Base-by-base conservation (phyloP, 2,329 filamentous ascomycete genomes). In the Pyrenochaeta sp. region DNA sequence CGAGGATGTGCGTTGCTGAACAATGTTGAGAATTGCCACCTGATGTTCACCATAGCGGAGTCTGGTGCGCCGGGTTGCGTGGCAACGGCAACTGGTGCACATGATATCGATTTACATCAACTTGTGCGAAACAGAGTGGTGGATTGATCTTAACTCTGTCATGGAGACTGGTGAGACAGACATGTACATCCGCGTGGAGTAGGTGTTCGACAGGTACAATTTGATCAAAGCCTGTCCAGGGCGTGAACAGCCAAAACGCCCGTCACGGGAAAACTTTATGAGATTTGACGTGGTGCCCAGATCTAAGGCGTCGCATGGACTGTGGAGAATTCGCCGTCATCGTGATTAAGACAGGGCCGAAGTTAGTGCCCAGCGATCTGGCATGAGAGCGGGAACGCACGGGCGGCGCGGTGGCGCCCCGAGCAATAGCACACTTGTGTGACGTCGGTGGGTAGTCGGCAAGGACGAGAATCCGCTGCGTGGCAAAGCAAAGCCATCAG, bases 351-450 rank as follows among this genome's bases (percentile, higher is more conserved):
- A 50, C 51, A 54, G 57, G 48, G 47, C 43, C 39, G 39, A 6
- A 40, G 37, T 50, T 59, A 59, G 57, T 24, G 27, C 50, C 50
- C 54, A 46, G 47, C 54, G 50, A 51, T 54, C 50, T 60, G 50
- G 50, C 42, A 49, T 25, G 39, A 51, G 47, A 22, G 28, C 42
- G 24, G 40, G 37, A 48, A 50, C 46, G 48, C 46, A 50, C 34
- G 32, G 37, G 54, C 55, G 54, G 58, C 40, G 58, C 30, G 54
- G 32, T 49, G 47, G 15, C 13, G 24, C 5, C 19, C 28, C 30
- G 45, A 42, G 34, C 19, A 27, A 15, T 10, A 44, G 25, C 50
- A 53, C 36, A 47, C 54, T 22, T 28, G 52, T 54, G 32, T 61
- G 58, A 61, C 58, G 58, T 61, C 43, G 37, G 54, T 44, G 58